Evolutionary conservation across 192 early-diverging fungal genomes (phyloP).

Genomic region (Pilaira anomala): DNA sequence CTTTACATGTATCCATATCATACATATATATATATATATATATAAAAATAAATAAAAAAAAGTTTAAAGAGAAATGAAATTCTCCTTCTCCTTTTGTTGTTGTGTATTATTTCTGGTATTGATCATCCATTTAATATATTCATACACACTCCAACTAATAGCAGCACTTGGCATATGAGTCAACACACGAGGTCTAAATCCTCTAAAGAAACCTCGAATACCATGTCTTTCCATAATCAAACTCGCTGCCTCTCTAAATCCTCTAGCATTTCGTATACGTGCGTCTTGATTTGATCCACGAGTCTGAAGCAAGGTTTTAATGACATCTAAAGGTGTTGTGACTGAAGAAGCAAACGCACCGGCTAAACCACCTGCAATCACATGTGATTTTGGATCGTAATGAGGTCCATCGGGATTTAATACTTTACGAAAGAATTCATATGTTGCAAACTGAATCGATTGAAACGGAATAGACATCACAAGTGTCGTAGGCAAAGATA

Average conservation of each 20-base stretch:
- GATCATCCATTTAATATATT: conserved; percentile 72
- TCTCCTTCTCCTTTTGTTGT: conserved; percentile 2
- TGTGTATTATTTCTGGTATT: background rate
- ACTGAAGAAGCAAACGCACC: conserved; percentile 83
- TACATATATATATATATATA: no score
- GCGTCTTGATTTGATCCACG: conserved; percentile 72
- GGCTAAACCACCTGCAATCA: conserved; percentile 81
- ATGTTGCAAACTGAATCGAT: conserved; percentile 88
- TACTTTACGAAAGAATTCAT: conserved; percentile 81
- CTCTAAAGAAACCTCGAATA: conserved; percentile 72
- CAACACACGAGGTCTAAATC: conserved; percentile 78
- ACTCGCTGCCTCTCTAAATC: conserved; percentile 63
- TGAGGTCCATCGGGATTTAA: conserved; percentile 70
- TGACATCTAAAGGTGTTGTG: conserved; percentile 95
- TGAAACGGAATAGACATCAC: conserved; percentile 96
- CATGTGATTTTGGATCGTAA: conserved; percentile 88
- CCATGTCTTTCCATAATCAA: conserved; percentile 82
- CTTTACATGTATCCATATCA: no score
- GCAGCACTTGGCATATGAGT: conserved; percentile 92
- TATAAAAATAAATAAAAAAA: background rate
- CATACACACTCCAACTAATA: conserved; percentile 93
- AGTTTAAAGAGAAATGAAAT: background rate
- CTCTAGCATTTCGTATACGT: conserved; percentile 66
- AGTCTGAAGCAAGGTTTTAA: conserved; percentile 94
- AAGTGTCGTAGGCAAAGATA: conserved; percentile 92